phyloP scores from a whole-genome alignment of 23 red algal species.

The Gracilaria vermiculophylla region DNA sequence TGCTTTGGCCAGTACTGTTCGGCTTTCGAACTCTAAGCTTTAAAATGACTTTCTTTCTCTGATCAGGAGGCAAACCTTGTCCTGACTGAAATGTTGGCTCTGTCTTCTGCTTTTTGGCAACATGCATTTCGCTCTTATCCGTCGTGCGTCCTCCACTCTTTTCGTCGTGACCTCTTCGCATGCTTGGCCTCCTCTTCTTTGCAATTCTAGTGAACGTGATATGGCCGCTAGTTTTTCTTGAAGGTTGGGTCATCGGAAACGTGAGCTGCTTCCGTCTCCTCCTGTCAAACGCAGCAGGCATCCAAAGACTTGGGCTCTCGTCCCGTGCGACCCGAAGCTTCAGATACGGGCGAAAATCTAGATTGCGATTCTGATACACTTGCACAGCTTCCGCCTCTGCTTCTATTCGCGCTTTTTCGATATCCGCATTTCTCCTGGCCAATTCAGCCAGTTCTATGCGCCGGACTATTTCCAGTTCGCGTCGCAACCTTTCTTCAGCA shows the following conservation, averaged over 20 bases:
- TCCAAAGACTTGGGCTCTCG: conserved; percentile 48
- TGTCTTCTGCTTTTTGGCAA: conserved; percentile 12
- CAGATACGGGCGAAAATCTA: conserved; percentile 62
- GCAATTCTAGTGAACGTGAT: conserved; percentile 3
- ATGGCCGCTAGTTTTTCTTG: conserved; percentile 2
- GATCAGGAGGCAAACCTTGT: neutral
- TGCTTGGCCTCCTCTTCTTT: neutral
- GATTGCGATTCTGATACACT: conserved; percentile 18
- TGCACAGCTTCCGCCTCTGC: conserved; percentile 20
- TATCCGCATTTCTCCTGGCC: conserved; percentile 26
- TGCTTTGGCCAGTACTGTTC: neutral
- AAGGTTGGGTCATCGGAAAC: conserved; percentile 52
- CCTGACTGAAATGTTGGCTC: neutral
- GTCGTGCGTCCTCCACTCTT: neutral
- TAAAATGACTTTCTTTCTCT: neutral
- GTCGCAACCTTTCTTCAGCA: conserved; percentile 16
- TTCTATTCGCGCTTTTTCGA: conserved; percentile 25
- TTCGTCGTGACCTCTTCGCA: neutral
- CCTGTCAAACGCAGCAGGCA: conserved; percentile 49
- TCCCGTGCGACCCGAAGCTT: conserved; percentile 24
- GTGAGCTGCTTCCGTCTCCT: conserved; percentile 46
- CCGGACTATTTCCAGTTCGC: conserved; percentile 18
- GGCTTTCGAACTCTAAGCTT: neutral
- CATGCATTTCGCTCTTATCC: neutral
- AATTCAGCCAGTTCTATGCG: conserved; percentile 12